Base-by-base conservation (phyloP, 441 rosid genomes). In the Adansonia rubrostipa region DNA sequence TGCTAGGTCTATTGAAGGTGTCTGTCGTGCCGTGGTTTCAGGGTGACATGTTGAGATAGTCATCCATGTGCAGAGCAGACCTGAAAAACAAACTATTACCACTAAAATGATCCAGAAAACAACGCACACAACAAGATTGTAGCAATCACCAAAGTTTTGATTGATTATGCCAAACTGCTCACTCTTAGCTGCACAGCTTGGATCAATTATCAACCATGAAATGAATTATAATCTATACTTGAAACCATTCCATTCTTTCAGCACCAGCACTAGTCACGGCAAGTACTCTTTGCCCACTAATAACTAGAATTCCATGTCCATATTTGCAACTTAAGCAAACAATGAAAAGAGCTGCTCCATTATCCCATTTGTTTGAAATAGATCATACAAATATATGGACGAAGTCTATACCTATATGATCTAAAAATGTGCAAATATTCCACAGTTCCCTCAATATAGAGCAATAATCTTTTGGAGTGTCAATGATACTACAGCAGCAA, bases 301-400 rank as follows among this genome's bases (percentile, higher is more conserved):
- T 15, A 15, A 19, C 70, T 7, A n/a, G 50, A 40, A n/a, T 65
- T 7, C 42, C 70, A 65, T 36, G 9, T 13, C 47, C 76, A 57
- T n/a, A 71, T 28, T 7, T 3, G 3, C 3, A 10, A 58, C 40
- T 33, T 40, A 20, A 22, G 20, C 9, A 22, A 57, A 57, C 15
- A 14, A 33, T 6, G 19, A 6, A 22, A 11, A 19, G 44, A 14
- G 44, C 9, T 14, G 20, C 45, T 71, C 53, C n/a, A 64, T 61
- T 68, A 20, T 33, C 40, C 24, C n/a, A 20, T 71, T 44, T 22
- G 22, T 44, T 71, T 64, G 4, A 20, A 67, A 40, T 1, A 15
- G 17, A 63, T 20, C 79, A 28, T 45, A 67, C 79, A 71, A 73
- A 67, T 70, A 14, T 20, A 68, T 63, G 67, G 28, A 68, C 67